Evolutionary conservation across 2,329 filamentous ascomycete species (phyloP).

Genomic region (Paradendryphiella salina): DNA sequence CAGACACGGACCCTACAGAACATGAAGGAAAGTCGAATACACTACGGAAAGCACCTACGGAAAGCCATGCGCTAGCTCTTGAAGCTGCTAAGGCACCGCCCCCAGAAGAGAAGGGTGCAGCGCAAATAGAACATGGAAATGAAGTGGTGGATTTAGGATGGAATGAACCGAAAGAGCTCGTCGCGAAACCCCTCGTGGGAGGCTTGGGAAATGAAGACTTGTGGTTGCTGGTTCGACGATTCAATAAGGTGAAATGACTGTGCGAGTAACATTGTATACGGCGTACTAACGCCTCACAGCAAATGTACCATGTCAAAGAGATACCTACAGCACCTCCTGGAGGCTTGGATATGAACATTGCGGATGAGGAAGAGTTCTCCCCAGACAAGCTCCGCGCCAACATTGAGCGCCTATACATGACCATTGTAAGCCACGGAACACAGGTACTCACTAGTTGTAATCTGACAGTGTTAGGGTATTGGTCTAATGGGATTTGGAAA

Average conservation of each 20-base stretch:
- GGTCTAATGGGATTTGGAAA: constrained; percentile 68
- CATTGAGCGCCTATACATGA: constrained; percentile 80
- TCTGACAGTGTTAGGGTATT: constrained; percentile 53
- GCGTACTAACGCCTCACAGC: constrained; percentile 45
- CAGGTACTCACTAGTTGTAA: neutral
- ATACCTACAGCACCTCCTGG: constrained; percentile 63
- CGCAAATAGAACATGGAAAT: constrained; percentile 48
- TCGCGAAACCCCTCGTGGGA: constrained; percentile 64
- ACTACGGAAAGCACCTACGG: constrained; percentile 50
- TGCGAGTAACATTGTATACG: neutral
- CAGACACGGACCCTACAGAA: constrained; percentile 38
- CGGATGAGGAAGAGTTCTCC: constrained; percentile 81
- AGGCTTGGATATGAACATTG: constrained; percentile 76
- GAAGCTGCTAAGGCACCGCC: constrained; percentile 43
- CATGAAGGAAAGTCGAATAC: constrained; percentile 37
- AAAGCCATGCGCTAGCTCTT: constrained; percentile 54
- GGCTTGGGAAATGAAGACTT: constrained; percentile 72
- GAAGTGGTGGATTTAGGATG: constrained; percentile 71
- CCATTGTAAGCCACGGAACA: constrained; percentile 54
- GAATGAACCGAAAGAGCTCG: constrained; percentile 62
- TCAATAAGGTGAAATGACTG: constrained; percentile 64
- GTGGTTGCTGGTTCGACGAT: constrained; percentile 71
- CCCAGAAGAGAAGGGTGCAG: constrained; percentile 49
- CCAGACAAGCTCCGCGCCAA: constrained; percentile 80
- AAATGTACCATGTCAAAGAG: constrained; percentile 73